Evolutionary conservation across 768 basidiomycete genomes (phyloP), one percentile per base, ranked within the genome.

Genomic region (Boletus rubroflammeus): DNA sequence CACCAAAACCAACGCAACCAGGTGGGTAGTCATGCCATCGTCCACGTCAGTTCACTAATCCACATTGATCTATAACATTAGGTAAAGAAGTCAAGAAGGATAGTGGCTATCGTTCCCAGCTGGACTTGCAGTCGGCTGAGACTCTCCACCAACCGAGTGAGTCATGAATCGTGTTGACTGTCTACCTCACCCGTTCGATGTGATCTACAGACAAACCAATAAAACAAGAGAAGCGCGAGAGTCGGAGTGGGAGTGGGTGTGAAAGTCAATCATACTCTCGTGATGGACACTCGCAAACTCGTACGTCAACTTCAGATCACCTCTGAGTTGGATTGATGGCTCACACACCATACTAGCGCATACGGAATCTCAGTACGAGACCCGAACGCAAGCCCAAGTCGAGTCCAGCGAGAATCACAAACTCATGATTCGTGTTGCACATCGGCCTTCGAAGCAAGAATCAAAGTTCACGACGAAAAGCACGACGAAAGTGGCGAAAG

Each of bases 391-490:
- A 25, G 36, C 48, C 6, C 60, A 40, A 29, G 19, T 11, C 49
- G 64, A 55, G 25, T 36, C 50, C 0, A 40, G 31, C 5, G 59
- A 61, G 11, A 40, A 3, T 9, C 54, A 56, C 2, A 67, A 63
- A 32, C 39, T 69, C 34, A 56, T 59, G 55, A 65, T 70, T n/a
- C 71, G 69, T 15, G 67, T 72, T 29, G 62, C 67, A 32, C 69
- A 70, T 40, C 69, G 61, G 9, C 47, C 59, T 0, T 61, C 71
- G 7, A 55, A 55, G 38, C 70, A 71, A 46, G 67, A 70, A 46
- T 60, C 70, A 11, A 72, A 70, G 32, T 72, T 70, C 25, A 67
- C 59, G 23, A 53, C 60, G 5, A 72, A 69, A n/a, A 36, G 49
- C 23, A 61, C 65, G n/a, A 71, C 70, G 19, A 72, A 54, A n/a